Base-by-base conservation (phyloP, 176 grass and related monocot species). In the Poa pratensis region DNA sequence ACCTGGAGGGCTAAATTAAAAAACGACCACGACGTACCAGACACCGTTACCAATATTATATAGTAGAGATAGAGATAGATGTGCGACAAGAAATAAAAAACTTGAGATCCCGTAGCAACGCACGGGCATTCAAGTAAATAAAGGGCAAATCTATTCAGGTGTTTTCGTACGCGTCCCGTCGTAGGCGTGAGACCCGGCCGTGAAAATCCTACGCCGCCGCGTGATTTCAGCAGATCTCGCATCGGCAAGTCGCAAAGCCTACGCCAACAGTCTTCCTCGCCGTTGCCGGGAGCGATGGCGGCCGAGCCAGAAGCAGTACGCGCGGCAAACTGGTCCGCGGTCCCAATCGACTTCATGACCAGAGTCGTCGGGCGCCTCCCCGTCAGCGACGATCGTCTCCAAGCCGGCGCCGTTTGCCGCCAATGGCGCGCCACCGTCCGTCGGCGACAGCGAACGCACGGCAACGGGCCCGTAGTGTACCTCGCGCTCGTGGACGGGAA, bases 401-500 rank as follows among this genome's bases (percentile, higher is more conserved):
- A 13, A 2, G 67, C 35, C 8, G 32, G 65, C 19, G 19, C 19
- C 18, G 67, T 69, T 19, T 69, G 67, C 67, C 67, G 35, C 67
- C 18, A 69, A 20, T 69, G 67, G 35, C 67, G 18, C 9, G 35
- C 34, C 67, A 35, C 67, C 1, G 67, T 42, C 19, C 35, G 67
- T 10, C 19, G 18, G 9, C 67, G 67, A 19, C 35, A 17, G 19
- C 67, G 35, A 69, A 20, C 19, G 17, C 35, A 69, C 11, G 67
- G 67, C 67, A 69, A 22, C 18, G 35, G 67, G 67, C 35, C 67
- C 34, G 67, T 69, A 34, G 67, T 22, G 35, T 42, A 42, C 67
- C 67, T 69, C 19, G 35, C 67, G 67, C 67, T 69, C 67, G 35
- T 69, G 67, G 67, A 69, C 67, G 67, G 67, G 19, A 69, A 69